Base-by-base conservation (phyloP, 140 eudicot species). In the Erigeron philadelphicus region DNA sequence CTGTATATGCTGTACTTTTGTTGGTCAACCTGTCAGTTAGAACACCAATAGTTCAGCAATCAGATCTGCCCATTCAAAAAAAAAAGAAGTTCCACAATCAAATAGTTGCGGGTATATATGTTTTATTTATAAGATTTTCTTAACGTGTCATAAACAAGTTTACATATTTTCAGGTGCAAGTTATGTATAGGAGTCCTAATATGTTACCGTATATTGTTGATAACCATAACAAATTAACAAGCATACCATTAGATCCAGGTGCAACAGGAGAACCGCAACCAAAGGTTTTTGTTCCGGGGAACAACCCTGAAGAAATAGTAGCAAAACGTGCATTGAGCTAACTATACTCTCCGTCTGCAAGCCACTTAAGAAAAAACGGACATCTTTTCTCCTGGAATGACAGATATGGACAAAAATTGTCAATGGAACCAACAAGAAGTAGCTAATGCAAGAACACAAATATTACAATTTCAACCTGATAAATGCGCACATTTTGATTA, bases 241-340 rank as follows among this genome's bases (percentile, higher is more conserved):
- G 49, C 80, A 19, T 86, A 89, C 96, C 90, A 89, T 77, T 73
- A 89, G 88, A 82, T 86, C 85, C 54, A 89, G 10, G 43, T 86
- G 82, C 61, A 89, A 83, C 52, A 89, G 64, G 31, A 89, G 85
- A 67, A 80, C 85, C 6, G 96, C 85, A 71, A 86, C 87, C 65
- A 73, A 69, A 15, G 90, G 90, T 64, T 75, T 86, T 58, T 75
- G 74, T 62, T 84, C 95, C 2, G 65, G 75, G 71, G 81, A 68
- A 72, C 90, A 82, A 55, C 75, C 75, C 64, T 72, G 88, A 66
- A 89, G 88, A 80, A 81, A 78, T 12, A 68, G 76, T 61, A 78
- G 78, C 76, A 89, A 74, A 78, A 73, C 76, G 61, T 82, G 81
- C 88, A 86, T 82, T 12, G 90, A 79, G 59, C 77, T 82, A 72